phyloP scores from a whole-genome alignment of 2,329 filamentous ascomycete species.

The Penicillium sp. region DNA sequence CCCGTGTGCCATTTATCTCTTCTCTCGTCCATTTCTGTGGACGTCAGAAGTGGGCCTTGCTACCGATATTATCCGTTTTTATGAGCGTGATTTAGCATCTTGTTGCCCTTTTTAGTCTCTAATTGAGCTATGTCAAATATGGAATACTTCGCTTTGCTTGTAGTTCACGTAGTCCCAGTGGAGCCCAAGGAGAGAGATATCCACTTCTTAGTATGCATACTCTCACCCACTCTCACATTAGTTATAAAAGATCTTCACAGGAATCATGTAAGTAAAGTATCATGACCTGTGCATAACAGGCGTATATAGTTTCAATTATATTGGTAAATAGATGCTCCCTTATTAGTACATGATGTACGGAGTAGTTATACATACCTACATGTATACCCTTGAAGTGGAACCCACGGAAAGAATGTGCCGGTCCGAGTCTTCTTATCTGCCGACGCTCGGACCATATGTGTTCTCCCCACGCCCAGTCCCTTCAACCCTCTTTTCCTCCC shows the following conservation, averaged over 20 bases:
- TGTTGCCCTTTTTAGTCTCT: neutral
- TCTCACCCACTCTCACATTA: neutral
- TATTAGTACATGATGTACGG: neutral
- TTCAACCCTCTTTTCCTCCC: conserved; percentile 15
- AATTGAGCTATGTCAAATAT: neutral
- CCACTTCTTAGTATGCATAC: neutral
- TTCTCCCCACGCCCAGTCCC: conserved; percentile 16
- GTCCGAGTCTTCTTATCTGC: conserved; percentile 24
- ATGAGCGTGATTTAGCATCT: conserved; percentile 15
- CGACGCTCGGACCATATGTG: conserved; percentile 25
- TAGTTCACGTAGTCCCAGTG: neutral
- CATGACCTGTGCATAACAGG: neutral
- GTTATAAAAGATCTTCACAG: neutral
- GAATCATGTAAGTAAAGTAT: neutral
- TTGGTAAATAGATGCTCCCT: neutral
- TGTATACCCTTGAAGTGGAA: neutral
- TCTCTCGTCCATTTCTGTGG: neutral
- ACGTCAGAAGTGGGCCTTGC: conserved; percentile 19
- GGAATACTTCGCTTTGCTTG: neutral
- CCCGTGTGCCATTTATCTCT: conserved; percentile 24
- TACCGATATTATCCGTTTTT: conserved; percentile 21
- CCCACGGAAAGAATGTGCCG: conserved; percentile 19
- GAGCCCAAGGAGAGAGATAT: neutral
- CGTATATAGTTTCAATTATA: neutral
- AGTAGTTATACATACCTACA: no score